Base-by-base conservation (phyloP, 1,284 basidiomycete genomes). In the Takashimella koratensis region DNA sequence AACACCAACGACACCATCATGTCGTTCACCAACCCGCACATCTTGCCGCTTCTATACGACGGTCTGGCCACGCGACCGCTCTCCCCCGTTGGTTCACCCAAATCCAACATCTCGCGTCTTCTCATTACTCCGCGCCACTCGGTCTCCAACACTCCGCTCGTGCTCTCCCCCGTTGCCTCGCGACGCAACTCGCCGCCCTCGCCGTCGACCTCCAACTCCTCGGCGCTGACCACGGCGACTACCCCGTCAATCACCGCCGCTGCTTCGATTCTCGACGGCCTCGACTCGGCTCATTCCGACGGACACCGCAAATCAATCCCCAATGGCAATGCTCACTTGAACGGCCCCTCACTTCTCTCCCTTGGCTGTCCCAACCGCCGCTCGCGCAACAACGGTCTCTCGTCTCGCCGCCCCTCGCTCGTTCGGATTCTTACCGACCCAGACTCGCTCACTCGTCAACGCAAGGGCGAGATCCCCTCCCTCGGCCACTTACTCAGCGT, bases 401-500 rank as follows among this genome's bases (percentile, higher is more conserved):
- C 30, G 16, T 36, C 30, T 8, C 30, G 30, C 30, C 30, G 30
- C 30, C 8, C 30, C 8, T 16, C 30, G 30, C 16, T 16, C 16
- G 16, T 36, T 16, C 30, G 30, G 30, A 36, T 36, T 16, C 8
- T 36, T 16, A 36, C 30, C 16, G 30, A 36, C 30, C 16, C 60
- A 68, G 73, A 76, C 56, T 74, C 73, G 30, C 60, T 76, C 40
- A 75, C 72, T 3, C 58, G 75, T 30, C 70, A 71, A 51, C 59
- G 67, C 45, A 69, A 70, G 51, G 69, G 72, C 27, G 66, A 70
- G 47, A 64, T 71, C 60, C 75, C 75, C 1, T 65, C 69, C 8
- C 54, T 75, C 41, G 68, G 65, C n/a, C 75, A 76, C 58, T 51
- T 76, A 42, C 63, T 76, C 19, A 70, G 63, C 45, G 73, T 73